A percentile compares a stretch with the other conserved stretches of the same genome.
Evolutionary conservation across 2,329 filamentous ascomycete species (phyloP).

Genomic region (Mariannaea sp.): DNA sequence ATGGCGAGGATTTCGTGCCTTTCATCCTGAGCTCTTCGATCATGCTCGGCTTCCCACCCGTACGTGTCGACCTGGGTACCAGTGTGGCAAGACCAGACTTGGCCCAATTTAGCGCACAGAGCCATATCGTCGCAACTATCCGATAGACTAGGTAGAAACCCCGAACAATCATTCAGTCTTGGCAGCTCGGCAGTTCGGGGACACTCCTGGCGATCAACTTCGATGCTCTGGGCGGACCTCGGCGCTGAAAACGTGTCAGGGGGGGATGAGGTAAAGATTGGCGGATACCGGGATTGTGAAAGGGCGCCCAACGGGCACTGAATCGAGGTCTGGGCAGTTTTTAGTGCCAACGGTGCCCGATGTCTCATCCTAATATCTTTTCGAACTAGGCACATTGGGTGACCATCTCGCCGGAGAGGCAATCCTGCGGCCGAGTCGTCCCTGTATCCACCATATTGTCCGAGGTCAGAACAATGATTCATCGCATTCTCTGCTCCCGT

Average conservation of each 20-base stretch:
- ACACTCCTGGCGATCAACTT: slow-evolving; percentile 10
- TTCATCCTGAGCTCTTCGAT: slow-evolving; percentile 25
- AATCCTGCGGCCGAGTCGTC: slow-evolving; percentile 57
- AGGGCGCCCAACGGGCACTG: slow-evolving; percentile 3
- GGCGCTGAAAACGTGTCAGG: slow-evolving; percentile 8
- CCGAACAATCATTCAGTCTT: slow-evolving; percentile 44
- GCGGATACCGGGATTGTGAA: slow-evolving; percentile 9
- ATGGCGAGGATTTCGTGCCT: slow-evolving; percentile 26
- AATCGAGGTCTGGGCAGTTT: slow-evolving; percentile 2
- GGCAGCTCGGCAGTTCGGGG: background rate
- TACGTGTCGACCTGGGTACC: slow-evolving; percentile 48
- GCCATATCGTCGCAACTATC: slow-evolving; percentile 26
- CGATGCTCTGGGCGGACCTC: slow-evolving; percentile 13
- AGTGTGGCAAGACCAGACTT: slow-evolving; percentile 23
- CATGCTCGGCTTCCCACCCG: slow-evolving; percentile 58
- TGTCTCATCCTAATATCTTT: slow-evolving; percentile 35
- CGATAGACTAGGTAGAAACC: slow-evolving; percentile 44
- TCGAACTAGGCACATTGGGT: slow-evolving; percentile 29
- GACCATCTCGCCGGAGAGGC: slow-evolving; percentile 22
- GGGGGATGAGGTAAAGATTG: slow-evolving; percentile 5
- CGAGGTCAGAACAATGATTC: slow-evolving; percentile 27
- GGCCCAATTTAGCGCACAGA: slow-evolving; percentile 19
- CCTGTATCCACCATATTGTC: slow-evolving; percentile 41
- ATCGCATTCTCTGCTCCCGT: slow-evolving; percentile 26
- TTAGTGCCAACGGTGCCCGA: slow-evolving; percentile 20